phyloP scores from a whole-genome alignment of 2,329 filamentous ascomycete species.

The Neonectria punicea region DNA sequence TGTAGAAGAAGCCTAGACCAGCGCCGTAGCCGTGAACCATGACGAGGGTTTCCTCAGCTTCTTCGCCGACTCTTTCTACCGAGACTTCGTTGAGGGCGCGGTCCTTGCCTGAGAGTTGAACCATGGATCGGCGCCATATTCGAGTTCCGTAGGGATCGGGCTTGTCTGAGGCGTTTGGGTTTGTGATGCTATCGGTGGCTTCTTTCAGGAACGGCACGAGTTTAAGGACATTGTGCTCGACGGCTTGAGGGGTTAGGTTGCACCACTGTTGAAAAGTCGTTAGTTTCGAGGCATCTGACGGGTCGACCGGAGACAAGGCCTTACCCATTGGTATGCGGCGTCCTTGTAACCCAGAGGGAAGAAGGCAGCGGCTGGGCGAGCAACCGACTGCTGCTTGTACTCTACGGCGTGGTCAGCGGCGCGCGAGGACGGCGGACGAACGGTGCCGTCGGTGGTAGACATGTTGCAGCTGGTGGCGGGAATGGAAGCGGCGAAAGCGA shows the following conservation, averaged over 20 bases:
- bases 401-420: constrained; percentile 37
- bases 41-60: constrained; percentile 85
- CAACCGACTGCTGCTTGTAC: constrained; percentile 43
- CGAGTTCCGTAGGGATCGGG: constrained; percentile 86
- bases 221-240: constrained; percentile 88
- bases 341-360: constrained; percentile 95
- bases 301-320: constrained; percentile 45
- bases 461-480: constrained; percentile 44
- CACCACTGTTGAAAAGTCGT: constrained; percentile 73
- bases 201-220: constrained; percentile 86
- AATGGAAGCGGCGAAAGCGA: constrained; percentile 47
- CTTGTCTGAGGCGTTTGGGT: constrained; percentile 54
- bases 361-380: constrained; percentile 53
- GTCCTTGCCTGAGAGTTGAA: constrained; percentile 85
- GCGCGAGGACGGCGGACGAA: constrained; percentile 37
- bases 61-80: constrained; percentile 83
- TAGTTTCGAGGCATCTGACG: constrained; percentile 2
- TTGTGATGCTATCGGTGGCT: constrained; percentile 73
- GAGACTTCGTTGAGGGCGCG: constrained; percentile 93
- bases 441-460: constrained; percentile 46
- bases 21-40: constrained; percentile 98
- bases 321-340: constrained; percentile 89
- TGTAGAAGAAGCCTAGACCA: constrained; percentile 97
- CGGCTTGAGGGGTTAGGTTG: constrained; percentile 80
- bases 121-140: constrained; percentile 86